A percentile compares a stretch with the other conserved stretches of the same genome.
phyloP scores from a whole-genome alignment of 306 rosid genomes.

The Fragaria iinumae region DNA sequence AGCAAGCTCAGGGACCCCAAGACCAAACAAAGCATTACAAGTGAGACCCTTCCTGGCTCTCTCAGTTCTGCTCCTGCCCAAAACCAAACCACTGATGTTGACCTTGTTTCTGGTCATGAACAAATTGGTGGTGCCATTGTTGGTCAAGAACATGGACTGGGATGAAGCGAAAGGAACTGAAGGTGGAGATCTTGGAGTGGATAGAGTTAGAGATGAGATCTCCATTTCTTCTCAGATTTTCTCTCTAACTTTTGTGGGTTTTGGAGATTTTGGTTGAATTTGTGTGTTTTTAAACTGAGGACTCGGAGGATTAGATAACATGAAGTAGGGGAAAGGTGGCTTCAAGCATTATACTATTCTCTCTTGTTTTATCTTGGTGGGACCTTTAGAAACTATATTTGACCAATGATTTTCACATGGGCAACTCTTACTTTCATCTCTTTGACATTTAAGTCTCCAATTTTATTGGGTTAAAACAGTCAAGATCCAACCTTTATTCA shows the following conservation, averaged over 20 bases:
- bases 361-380: conserved; percentile 5
- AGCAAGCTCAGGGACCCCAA: conserved; percentile 86
- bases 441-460: neutral
- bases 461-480: neutral
- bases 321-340: neutral
- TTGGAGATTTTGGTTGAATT: conserved; percentile 14
- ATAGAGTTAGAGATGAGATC: conserved; percentile 44
- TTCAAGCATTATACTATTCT: neutral
- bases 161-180: conserved; percentile 43
- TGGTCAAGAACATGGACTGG: conserved; percentile 37
- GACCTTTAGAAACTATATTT: conserved; percentile 2
- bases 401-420: conserved; percentile 11
- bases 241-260: conserved; percentile 17
- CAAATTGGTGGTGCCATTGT: conserved; percentile 23
- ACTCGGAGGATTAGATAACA: conserved; percentile 13
- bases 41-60: conserved; percentile 45
- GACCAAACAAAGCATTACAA: conserved; percentile 85
- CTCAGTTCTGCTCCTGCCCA: conserved; percentile 23
- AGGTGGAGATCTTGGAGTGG: conserved; percentile 35
- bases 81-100: conserved; percentile 13
- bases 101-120: conserved; percentile 32
- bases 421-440: neutral
- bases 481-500: neutral
- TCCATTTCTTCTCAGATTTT: conserved; percentile 36
- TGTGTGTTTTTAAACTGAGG: conserved; percentile 29